phyloP scores from a whole-genome alignment of 129 eudicot species.

The Tanacetum coccineum region DNA sequence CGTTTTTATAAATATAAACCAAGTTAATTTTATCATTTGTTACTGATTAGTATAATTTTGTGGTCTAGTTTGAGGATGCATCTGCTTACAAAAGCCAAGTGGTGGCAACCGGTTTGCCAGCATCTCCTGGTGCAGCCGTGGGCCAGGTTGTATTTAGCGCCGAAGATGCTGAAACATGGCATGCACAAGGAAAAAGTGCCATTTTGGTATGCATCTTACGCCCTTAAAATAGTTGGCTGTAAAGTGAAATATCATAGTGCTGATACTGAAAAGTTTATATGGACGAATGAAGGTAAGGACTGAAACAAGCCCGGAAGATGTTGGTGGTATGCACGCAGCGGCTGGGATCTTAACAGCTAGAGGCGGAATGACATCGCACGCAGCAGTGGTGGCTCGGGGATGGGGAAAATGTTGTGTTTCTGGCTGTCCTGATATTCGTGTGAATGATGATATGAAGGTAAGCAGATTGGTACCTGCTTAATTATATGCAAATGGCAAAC shows the following conservation, averaged over 20 bases:
- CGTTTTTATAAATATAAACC: neutral
- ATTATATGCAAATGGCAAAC: too few relatives aligned
- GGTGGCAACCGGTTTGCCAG: conserved; percentile 87
- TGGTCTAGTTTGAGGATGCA: conserved; percentile 79
- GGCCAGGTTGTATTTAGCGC: conserved; percentile 89
- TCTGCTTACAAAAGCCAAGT: conserved; percentile 70
- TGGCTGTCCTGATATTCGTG: too few relatives aligned
- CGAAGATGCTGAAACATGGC: conserved; percentile 98
- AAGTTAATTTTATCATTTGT: neutral
- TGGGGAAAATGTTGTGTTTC: too few relatives aligned
- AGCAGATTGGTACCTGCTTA: too few relatives aligned
- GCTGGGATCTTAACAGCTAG: too few relatives aligned
- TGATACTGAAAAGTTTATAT: neutral
- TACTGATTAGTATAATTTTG: conserved; percentile 3
- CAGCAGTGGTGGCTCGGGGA: too few relatives aligned
- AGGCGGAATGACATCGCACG: too few relatives aligned
- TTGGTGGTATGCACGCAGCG: too few relatives aligned
- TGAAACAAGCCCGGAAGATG: conserved; percentile 71
- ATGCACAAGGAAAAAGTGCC: conserved; percentile 90
- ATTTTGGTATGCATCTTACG: conserved; percentile 57
- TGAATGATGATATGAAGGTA: too few relatives aligned
- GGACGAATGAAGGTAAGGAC: conserved; percentile 70
- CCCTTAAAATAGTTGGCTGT: neutral
- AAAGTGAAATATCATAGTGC: neutral
- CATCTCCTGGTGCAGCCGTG: conserved; percentile 98